phyloP scores from a whole-genome alignment of 495 filamentous ascomycete species.

The Ascodesmis nigricans region DNA sequence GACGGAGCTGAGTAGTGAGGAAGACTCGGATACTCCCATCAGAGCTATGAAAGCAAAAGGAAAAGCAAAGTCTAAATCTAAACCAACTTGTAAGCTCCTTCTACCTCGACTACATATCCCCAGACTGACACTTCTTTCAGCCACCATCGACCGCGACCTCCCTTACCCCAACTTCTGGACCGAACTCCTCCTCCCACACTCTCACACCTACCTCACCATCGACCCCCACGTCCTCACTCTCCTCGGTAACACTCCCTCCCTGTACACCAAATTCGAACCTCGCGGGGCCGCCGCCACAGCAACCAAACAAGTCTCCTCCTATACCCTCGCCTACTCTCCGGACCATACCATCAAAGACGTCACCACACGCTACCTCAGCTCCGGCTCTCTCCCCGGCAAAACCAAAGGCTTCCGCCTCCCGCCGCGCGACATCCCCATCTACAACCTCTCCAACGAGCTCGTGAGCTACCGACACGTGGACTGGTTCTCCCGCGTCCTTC shows the following conservation, averaged over 20 bases:
- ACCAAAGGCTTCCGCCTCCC: conserved; percentile 71
- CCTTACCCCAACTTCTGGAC: conserved; percentile 82
- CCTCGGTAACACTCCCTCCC: conserved; percentile 43
- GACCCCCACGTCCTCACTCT: conserved; percentile 48
- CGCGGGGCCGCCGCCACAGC: conserved; percentile 60
- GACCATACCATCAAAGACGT: conserved; percentile 90
- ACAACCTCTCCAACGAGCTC: conserved; percentile 49
- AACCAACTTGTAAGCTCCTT: no score
- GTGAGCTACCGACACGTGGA: conserved; percentile 48
- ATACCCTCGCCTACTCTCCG: conserved; percentile 64
- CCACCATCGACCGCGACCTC: conserved; percentile 56
- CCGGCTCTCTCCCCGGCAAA: conserved; percentile 64
- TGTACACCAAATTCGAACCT: conserved; percentile 57
- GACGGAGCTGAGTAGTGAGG: background rate
- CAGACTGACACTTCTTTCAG: no score
- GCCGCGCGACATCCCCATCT: conserved; percentile 53
- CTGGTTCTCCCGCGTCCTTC: conserved; percentile 69
- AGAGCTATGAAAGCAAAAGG: conserved; percentile 3
- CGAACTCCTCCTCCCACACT: conserved; percentile 62
- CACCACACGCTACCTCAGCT: conserved; percentile 73
- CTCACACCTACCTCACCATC: conserved; percentile 54
- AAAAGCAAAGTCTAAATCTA: background rate
- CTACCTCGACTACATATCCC: no score
- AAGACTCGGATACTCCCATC: conserved; percentile 2
- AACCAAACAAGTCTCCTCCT: conserved; percentile 75